Evolutionary conservation across 225 moss, liverwort and hornwort genomes (phyloP), one percentile per base, ranked within the genome.

Genomic region (Marchantia polymorpha): DNA sequence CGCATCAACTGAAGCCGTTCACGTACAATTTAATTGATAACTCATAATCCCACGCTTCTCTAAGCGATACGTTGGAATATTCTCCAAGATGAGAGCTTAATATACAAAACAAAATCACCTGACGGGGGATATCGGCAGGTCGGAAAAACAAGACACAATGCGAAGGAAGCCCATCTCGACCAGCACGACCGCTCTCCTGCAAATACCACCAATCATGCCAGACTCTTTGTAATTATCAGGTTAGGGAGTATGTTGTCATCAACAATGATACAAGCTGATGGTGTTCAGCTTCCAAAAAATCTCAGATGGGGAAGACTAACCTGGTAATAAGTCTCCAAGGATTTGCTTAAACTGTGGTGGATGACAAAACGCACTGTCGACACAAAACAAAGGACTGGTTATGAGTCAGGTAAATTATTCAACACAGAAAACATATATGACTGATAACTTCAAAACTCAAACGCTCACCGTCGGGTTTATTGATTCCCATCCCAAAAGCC

Each of bases 401-500:
- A 6, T 2, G 27, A 54, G 6, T 26, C 23, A 69, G n/a, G 52
- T 26, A 10, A 53, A 29, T 20, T 52, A 19, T 8, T 72, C 54
- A 27, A 0, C 0, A 1, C 25, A 0, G 73, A 29, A 53, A 71
- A 29, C 26, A 52, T 54, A 27, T 53, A 73, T 26, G 6, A 27
- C 23, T 51, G 54, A 29, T 29, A 11, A 23, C 16, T 7, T 13
- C 14, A 15, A 12, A 54, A 55, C 10, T 25, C 2, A 27, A 54
- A 47, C 81, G 63, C 88, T 90, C 87, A 97, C 97, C 97, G 83
- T 97, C 97, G 70, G 97, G 97, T 86, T 97, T 97, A 84, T 97
- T 97, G 49, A 97, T 97, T 80, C 97, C 94, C 97, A 97, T 97
- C 78, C 97, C 94, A 82, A 97, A 97, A 73, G 97, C 97, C 81